Base-by-base conservation (phyloP, 345 rosid species). In the Carallia brachiata region DNA sequence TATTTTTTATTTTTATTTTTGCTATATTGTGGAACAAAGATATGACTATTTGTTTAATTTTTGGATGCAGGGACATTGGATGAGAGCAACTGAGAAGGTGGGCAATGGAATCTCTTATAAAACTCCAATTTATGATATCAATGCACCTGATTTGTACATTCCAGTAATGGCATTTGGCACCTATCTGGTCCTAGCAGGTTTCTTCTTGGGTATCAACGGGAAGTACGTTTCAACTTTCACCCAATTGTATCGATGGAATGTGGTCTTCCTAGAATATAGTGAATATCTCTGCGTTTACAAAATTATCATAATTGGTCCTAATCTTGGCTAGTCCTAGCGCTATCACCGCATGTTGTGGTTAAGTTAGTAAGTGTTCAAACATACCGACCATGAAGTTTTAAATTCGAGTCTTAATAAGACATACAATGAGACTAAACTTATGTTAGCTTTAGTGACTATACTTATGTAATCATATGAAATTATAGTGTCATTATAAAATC, bases 161-260 rank as follows among this genome's bases (percentile, higher is more conserved):
- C 77, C 77, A 16, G 37, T 66, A 5, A 73, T 67, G 77, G 77
- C 77, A n/a, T 66, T 73, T 66, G 71, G 67, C 19, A 67, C 71
- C 52, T 67, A 73, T 50, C 15, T 73, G 18, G 54, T 61, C 39
- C 54, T 73, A 5, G 60, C 71, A 52, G 77, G 61, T 53, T 39
- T 61, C 44, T 30, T 52, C 15, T 19, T 73, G 47, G 72, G 77
- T 54, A 52, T 73, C 40, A 40, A 58, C 31, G 72, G 72, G 15
- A 59, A 60, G 72, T 48, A 58, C 44, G 72, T 68, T 9, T n/a
- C 57, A 9, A 32, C 34, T 32, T 32, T 32, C 34, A 4, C 34
- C 34, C 2, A 32, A 32, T 1, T 32, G 34, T 32, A 32, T 32
- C 34, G 34, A 32, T 32, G 34, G 2, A 32, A 1, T 32, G 34